phyloP scores from a whole-genome alignment of 306 rosid species.

The Vigna radiata region DNA sequence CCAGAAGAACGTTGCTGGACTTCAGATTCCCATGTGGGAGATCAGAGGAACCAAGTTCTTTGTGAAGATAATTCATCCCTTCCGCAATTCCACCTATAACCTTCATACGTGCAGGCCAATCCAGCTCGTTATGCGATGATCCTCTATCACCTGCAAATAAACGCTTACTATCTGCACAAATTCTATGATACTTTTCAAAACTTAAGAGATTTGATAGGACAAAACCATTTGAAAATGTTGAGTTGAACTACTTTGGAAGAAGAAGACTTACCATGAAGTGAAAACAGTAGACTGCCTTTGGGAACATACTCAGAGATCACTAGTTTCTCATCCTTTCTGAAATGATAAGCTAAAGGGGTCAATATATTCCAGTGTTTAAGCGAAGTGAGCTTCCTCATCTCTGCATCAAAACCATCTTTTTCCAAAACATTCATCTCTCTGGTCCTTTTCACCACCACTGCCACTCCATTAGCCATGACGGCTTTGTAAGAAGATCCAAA shows the following conservation, averaged over 20 bases:
- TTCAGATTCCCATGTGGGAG: constrained; percentile 91
- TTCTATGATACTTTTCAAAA: neutral
- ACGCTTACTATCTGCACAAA: neutral
- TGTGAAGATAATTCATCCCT: constrained; percentile 70
- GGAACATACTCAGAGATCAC: constrained; percentile 71
- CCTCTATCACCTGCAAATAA: constrained; percentile 69
- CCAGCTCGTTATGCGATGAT: constrained; percentile 58
- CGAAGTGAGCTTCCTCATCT: constrained; percentile 57
- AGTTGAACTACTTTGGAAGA: neutral
- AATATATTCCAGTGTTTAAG: constrained; percentile 64
- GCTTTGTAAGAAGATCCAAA: constrained; percentile 86
- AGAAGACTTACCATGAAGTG: constrained; percentile 63
- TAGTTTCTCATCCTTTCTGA: constrained; percentile 70
- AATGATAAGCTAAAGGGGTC: constrained; percentile 79
- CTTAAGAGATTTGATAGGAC: too few relatives aligned
- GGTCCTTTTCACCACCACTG: constrained; percentile 87
- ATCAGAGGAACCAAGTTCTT: constrained; percentile 44
- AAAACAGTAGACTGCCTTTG: constrained; percentile 61
- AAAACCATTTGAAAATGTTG: neutral
- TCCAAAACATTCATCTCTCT: constrained; percentile 69
- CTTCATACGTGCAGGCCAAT: constrained; percentile 70
- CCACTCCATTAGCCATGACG: constrained; percentile 72
- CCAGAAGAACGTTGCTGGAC: constrained; percentile 77
- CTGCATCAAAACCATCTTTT: constrained; percentile 70
- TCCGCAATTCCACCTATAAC: constrained; percentile 71